Conservation (phyloP, 768 basidiomycete species). For the Clitopilus passeckerianus region DNA sequence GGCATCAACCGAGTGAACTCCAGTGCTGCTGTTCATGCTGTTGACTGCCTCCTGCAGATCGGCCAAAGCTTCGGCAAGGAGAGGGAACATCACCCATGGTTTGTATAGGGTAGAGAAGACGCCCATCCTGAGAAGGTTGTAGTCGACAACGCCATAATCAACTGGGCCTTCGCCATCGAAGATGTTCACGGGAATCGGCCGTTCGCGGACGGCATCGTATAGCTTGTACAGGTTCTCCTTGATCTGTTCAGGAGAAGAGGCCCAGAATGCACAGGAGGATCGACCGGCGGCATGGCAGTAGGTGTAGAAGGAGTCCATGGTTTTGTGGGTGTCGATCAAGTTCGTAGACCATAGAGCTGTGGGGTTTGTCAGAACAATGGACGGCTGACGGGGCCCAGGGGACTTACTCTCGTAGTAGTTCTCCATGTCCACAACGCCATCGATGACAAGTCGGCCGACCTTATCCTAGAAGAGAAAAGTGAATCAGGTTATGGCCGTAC, state of each 20-base stretch:
- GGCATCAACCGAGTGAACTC: constrained; percentile 1
- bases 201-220: constrained; percentile 21
- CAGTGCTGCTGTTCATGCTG: not conserved
- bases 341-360: constrained; percentile 29
- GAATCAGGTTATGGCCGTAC: not conserved
- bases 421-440: constrained; percentile 36
- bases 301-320: constrained; percentile 26
- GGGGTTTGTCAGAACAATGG: not conserved
- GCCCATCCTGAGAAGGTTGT: constrained; percentile 17
- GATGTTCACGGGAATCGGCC: constrained; percentile 26
- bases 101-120: constrained; percentile 29
- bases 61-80: constrained; percentile 29
- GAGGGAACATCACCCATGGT: constrained; percentile 26
- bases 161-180: constrained; percentile 9
- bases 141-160: constrained; percentile 33
- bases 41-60: constrained; percentile 14
- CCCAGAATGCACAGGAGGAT: constrained; percentile 30
- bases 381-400: not conserved
- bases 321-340: constrained; percentile 31
- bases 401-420: constrained; percentile 30
- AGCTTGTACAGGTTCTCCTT: constrained; percentile 27
- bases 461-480: constrained; percentile 22
- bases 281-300: constrained; percentile 33
- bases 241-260: constrained; percentile 26
- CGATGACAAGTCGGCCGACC: constrained; percentile 30